Conservation (phyloP, 2,329 filamentous ascomycete species). For the Venturia oleaginea region DNA sequence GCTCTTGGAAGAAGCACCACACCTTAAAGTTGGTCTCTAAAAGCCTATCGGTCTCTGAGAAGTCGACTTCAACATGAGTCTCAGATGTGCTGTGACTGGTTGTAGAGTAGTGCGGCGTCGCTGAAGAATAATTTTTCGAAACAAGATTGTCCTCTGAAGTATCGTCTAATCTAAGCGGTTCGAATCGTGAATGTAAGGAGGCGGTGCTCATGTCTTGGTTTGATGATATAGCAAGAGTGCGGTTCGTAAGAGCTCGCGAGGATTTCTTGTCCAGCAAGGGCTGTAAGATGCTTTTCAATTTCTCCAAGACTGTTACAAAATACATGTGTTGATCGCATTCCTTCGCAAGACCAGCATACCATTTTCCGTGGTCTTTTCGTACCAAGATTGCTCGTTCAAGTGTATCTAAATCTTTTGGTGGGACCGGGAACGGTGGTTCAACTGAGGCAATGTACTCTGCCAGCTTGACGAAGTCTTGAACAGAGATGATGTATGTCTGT, state of each 20-base stretch:
- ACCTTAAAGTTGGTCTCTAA: background rate
- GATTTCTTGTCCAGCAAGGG: background rate
- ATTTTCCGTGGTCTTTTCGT: background rate
- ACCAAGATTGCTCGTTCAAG: background rate
- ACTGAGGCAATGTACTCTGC: background rate
- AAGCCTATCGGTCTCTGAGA: background rate
- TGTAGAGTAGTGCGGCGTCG: background rate
- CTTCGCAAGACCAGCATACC: background rate
- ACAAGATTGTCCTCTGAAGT: too few species aligned
- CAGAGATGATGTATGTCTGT: background rate
- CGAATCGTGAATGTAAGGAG: background rate
- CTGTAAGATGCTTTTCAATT: background rate
- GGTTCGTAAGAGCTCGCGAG: background rate
- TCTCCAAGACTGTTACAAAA: background rate
- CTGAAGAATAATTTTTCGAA: too few species aligned
- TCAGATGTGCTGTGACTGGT: background rate
- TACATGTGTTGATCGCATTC: background rate
- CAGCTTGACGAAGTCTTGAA: background rate
- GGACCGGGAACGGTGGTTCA: background rate
- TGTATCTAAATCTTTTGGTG: background rate
- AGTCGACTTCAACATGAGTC: too few species aligned
- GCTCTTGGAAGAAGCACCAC: conserved; percentile 25
- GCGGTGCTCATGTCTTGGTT: too few species aligned
- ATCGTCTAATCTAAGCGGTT: background rate
- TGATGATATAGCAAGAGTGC: too few species aligned